Conservation (phyloP, 2,329 filamentous ascomycete species). For the Fusarium longipes region DNA sequence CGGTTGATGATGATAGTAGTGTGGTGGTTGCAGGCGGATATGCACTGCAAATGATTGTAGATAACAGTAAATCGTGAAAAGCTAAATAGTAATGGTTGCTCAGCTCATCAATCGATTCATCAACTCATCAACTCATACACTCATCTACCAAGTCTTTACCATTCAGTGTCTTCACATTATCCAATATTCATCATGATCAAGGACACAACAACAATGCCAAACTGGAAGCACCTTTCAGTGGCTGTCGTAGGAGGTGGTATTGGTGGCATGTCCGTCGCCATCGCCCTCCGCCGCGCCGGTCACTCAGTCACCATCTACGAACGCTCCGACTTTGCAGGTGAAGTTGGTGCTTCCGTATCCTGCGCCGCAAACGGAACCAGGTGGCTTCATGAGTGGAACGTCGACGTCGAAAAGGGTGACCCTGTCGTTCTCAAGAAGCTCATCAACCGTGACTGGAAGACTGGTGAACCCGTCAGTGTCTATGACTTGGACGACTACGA, state of each 20-base stretch:
- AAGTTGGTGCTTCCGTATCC: conserved; percentile 74
- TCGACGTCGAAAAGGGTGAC: conserved; percentile 72
- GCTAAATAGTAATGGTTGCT: conserved; percentile 36
- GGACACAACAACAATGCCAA: conserved; percentile 31
- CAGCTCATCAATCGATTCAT: conserved; percentile 7
- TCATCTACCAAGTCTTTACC: too few relatives aligned
- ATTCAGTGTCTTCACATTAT: too few relatives aligned
- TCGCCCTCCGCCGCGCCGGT: conserved; percentile 60
- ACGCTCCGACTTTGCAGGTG: conserved; percentile 72
- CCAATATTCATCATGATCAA: conserved; percentile 27
- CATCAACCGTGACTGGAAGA: conserved; percentile 77
- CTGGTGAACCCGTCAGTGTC: conserved; percentile 72
- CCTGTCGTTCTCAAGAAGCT: conserved; percentile 73
- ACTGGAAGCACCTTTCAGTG: conserved; percentile 60
- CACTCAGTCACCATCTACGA: conserved; percentile 72
- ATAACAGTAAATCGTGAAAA: conserved; percentile 12
- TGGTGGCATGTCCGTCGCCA: conserved; percentile 59
- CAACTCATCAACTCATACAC: not conserved
- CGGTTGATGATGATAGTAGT: conserved; percentile 11
- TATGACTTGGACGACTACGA: conserved; percentile 74
- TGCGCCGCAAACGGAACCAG: conserved; percentile 77
- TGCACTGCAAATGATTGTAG: conserved; percentile 1
- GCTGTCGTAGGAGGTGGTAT: conserved; percentile 61
- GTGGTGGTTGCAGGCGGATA: conserved; percentile 17
- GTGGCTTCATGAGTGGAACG: conserved; percentile 76